phyloP scores from a whole-genome alignment of 768 basidiomycete genomes.

The Amanita rimosa region DNA sequence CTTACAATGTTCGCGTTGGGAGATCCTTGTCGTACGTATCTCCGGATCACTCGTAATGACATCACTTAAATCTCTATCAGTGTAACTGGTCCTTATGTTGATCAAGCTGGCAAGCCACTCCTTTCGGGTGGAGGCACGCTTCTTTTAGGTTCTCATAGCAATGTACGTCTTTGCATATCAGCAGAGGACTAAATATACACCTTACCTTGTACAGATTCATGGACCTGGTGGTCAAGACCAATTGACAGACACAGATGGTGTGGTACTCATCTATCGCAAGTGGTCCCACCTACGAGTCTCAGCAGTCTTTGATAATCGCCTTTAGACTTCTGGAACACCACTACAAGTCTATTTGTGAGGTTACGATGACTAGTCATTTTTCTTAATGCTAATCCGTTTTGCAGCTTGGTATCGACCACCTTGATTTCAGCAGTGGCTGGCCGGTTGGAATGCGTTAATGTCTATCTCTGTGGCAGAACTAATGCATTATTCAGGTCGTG shows the following conservation, averaged over 20 bases:
- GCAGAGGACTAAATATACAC: too few species aligned
- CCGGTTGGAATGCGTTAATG: conserved; percentile 20
- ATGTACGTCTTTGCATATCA: conserved; percentile 16
- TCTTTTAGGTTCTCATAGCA: conserved; percentile 32
- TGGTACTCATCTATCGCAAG: conserved; percentile 39
- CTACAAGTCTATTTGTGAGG: conserved; percentile 30
- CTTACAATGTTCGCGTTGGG: conserved; percentile 50
- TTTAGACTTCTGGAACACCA: conserved; percentile 36
- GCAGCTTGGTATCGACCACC: conserved; percentile 33
- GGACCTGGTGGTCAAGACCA: conserved; percentile 49
- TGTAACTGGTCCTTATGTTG: conserved; percentile 27
- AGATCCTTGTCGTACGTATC: conserved; percentile 28
- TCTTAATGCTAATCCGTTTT: too few species aligned
- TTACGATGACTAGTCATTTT: background rate
- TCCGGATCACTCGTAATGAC: background rate
- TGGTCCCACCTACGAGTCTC: conserved; percentile 2
- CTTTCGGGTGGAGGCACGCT: conserved; percentile 41
- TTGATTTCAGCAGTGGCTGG: conserved; percentile 40
- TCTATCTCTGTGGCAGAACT: background rate
- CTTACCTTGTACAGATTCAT: background rate
- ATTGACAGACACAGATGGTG: conserved; percentile 30
- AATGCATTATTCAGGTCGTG: background rate
- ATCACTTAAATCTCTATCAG: conserved; percentile 14
- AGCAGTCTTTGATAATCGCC: background rate
- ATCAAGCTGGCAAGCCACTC: conserved; percentile 31